Evolutionary conservation across 2,329 filamentous ascomycete species (phyloP).

Genomic region (Fusarium phyllophilum): DNA sequence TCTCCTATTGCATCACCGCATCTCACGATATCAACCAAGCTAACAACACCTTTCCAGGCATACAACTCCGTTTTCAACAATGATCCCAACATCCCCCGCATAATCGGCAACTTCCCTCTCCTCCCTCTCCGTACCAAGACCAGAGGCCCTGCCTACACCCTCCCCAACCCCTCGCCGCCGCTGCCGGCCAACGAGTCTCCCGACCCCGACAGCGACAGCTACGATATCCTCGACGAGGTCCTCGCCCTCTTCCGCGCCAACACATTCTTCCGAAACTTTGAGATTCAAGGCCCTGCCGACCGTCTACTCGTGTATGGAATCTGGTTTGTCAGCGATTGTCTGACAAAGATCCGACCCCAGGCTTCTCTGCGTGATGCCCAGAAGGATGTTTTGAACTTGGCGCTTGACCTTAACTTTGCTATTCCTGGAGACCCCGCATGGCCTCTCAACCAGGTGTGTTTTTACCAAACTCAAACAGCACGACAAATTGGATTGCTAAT

Average conservation of each 20-base stretch:
- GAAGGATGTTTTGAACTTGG: constrained; percentile 87
- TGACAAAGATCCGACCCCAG: constrained; percentile 84
- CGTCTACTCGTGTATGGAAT: constrained; percentile 96
- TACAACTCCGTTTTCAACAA: constrained; percentile 98
- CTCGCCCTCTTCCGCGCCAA: constrained; percentile 95
- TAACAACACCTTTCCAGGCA: constrained; percentile 66
- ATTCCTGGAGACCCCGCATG: constrained; percentile 94
- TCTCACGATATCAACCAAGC: constrained; percentile 28
- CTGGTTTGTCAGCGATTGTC: constrained; percentile 89
- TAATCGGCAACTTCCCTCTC: constrained; percentile 90
- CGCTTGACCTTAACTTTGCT: constrained; percentile 92
- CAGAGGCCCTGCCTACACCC: constrained; percentile 91
- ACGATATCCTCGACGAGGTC: constrained; percentile 96
- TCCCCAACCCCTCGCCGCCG: constrained; percentile 68
- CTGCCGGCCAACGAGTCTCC: constrained; percentile 71
- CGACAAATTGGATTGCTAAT: constrained; percentile 8
- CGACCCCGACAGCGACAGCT: constrained; percentile 89
- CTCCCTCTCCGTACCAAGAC: constrained; percentile 94
- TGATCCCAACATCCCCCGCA: constrained; percentile 72
- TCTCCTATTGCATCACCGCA: constrained; percentile 21
- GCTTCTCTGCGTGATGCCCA: constrained; percentile 69
- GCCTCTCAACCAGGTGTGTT: constrained; percentile 83
- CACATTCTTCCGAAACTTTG: constrained; percentile 99
- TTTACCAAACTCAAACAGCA: not conserved
- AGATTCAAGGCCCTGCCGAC: constrained; percentile 96